Evolutionary conservation across 257 asterid genomes (phyloP).

Genomic region (Echites panduratus): DNA sequence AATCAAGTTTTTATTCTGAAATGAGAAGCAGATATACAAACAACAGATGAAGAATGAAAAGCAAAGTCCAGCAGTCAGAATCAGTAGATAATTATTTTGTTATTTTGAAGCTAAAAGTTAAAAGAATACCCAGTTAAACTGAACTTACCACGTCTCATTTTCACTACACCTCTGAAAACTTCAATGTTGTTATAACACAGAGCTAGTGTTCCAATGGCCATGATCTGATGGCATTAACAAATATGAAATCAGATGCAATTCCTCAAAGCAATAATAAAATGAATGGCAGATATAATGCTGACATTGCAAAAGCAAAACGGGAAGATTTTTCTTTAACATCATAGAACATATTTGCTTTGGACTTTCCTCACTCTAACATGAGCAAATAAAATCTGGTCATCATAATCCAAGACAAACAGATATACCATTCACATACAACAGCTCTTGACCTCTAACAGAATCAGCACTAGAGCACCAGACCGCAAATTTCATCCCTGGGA

Average conservation of each 20-base stretch:
- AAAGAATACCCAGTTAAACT: slow-evolving; percentile 4
- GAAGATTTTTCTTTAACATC: not conserved
- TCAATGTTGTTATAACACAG: slow-evolving; percentile 87
- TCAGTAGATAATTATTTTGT: not conserved
- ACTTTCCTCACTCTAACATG: not conserved
- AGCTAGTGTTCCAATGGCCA: slow-evolving; percentile 97
- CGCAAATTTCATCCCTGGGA: too few relatives aligned
- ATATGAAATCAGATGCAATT: slow-evolving; percentile 21
- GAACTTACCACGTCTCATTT: slow-evolving; percentile 94
- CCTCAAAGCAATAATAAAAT: not conserved
- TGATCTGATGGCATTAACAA: slow-evolving; percentile 46
- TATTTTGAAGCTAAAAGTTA: not conserved
- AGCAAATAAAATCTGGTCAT: not conserved
- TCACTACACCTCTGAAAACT: slow-evolving; percentile 91
- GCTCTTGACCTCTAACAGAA: not conserved
- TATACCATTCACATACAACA: not conserved
- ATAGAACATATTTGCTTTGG: too few relatives aligned
- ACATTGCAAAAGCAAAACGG: not conserved
- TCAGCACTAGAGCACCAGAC: too few relatives aligned
- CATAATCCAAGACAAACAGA: not conserved
- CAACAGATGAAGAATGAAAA: not conserved
- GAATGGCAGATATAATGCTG: not conserved
- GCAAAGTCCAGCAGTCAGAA: not conserved
- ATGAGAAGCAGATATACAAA: not conserved
- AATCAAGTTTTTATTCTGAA: not conserved